Percentiles rank a stretch among this genome's conserved stretches.
Evolutionary conservation across 805 yeast genomes (phyloP).

Genomic region (Candida nanaspora): DNA sequence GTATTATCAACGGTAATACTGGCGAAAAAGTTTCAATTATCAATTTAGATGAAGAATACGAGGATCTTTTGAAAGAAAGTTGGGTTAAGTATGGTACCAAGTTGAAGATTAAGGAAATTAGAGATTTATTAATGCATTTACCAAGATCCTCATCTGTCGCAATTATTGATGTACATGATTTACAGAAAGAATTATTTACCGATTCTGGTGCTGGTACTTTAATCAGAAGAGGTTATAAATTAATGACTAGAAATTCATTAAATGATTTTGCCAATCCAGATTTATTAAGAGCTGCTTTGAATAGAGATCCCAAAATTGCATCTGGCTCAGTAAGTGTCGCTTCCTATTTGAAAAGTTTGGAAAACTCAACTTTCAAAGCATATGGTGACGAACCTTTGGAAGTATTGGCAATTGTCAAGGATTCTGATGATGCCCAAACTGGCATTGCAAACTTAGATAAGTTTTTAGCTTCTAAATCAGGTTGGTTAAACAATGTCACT

Average conservation of each 20-base stretch:
- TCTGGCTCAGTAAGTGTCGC: constrained; percentile 72
- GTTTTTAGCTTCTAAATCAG: constrained; percentile 79
- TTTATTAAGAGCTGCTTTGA: constrained; percentile 65
- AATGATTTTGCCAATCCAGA: constrained; percentile 70
- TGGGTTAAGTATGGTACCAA: constrained; percentile 99
- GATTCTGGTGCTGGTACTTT: constrained; percentile 99
- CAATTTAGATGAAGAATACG: constrained; percentile 95
- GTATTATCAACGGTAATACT: constrained; percentile 85
- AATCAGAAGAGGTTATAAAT: constrained; percentile 94
- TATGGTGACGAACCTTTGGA: constrained; percentile 96
- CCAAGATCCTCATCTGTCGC: constrained; percentile 98
- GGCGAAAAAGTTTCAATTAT: constrained; percentile 86
- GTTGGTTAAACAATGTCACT: constrained; percentile 96
- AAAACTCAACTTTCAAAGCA: constrained; percentile 54
- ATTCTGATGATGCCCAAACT: constrained; percentile 17
- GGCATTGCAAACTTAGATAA: constrained; percentile 69
- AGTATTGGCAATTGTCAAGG: constrained; percentile 78
- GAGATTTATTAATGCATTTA: constrained; percentile 84
- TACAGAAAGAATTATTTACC: constrained; percentile 95
- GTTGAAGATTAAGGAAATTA: constrained; percentile 92
- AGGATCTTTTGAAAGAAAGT: constrained; percentile 78
- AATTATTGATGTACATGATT: constrained; percentile 87
- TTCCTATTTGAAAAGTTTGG: constrained; percentile 69
- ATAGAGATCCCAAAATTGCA: constrained; percentile 68
- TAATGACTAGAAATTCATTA: constrained; percentile 62